Evolutionary conservation across 2,329 filamentous ascomycete species (phyloP).

Genomic region (Graphilbum sp.): DNA sequence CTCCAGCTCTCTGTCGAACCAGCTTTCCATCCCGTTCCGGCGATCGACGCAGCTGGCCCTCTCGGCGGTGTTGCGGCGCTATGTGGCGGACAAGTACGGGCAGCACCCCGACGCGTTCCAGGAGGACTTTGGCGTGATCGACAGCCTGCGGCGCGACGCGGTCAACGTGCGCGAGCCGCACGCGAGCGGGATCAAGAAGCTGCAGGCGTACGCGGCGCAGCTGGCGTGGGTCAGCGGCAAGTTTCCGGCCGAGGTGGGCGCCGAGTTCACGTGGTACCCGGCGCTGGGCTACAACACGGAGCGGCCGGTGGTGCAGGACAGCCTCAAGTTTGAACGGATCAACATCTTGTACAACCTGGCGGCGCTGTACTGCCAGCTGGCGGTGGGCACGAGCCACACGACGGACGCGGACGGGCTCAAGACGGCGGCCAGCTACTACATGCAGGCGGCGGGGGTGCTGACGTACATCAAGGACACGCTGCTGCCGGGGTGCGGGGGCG

Average conservation of each 20-base stretch:
- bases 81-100: slow-evolving; percentile 97
- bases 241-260: slow-evolving; percentile 89
- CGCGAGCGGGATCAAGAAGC: slow-evolving; percentile 65
- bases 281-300: slow-evolving; percentile 80
- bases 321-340: slow-evolving; percentile 67
- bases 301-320: slow-evolving; percentile 49
- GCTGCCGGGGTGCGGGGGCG: slow-evolving; percentile 68
- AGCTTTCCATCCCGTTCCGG: slow-evolving; percentile 74
- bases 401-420: slow-evolving; percentile 66
- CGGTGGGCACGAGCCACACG: slow-evolving; percentile 49
- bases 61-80: slow-evolving; percentile 71
- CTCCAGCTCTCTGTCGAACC: slow-evolving; percentile 18
- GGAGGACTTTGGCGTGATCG: slow-evolving; percentile 70
- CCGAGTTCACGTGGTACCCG: slow-evolving; percentile 93
- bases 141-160: slow-evolving; percentile 69
- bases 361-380: slow-evolving; percentile 84
- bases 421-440: slow-evolving; percentile 78
- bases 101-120: slow-evolving; percentile 96
- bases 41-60: slow-evolving; percentile 66
- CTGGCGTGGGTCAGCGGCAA: slow-evolving; percentile 87
- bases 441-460: slow-evolving; percentile 70
- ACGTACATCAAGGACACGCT: slow-evolving; percentile 59
- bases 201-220: slow-evolving; percentile 86
- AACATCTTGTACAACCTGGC: slow-evolving; percentile 90
- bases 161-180: slow-evolving; percentile 81